Evolutionary conservation across 805 yeast genomes (phyloP).

Genomic region (Wickerhamiella galacta): DNA sequence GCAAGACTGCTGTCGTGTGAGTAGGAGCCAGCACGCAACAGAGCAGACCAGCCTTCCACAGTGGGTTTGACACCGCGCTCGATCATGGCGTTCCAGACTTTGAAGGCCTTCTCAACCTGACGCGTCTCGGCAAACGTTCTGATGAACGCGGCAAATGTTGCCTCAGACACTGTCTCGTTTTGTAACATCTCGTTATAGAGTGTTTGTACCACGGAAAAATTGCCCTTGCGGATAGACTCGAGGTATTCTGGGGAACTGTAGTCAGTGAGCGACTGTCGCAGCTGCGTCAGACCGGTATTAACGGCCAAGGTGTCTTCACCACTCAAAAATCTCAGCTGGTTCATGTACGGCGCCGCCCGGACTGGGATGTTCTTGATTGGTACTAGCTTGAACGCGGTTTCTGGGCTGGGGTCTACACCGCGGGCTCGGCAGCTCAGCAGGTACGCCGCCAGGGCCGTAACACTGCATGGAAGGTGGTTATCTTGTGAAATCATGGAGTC

Average conservation of each 20-base stretch:
- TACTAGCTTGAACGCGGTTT: constrained; percentile 16
- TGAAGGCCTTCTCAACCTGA: constrained; percentile 16
- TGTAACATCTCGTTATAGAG: constrained; percentile 8
- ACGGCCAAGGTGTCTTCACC: constrained; percentile 2
- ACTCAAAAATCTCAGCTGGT: background rate
- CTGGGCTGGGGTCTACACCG: constrained; percentile 12
- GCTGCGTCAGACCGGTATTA: constrained; percentile 10
- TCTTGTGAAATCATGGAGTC: constrained; percentile 9
- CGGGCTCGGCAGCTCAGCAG: constrained; percentile 12
- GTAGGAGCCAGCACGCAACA: constrained; percentile 31
- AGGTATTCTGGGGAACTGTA: constrained; percentile 12
- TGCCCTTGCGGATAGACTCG: constrained; percentile 6
- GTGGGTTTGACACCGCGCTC: constrained; percentile 27
- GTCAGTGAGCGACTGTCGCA: constrained; percentile 10
- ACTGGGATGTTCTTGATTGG: constrained; percentile 17
- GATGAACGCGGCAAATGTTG: constrained; percentile 18
- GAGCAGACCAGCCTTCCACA: constrained; percentile 40
- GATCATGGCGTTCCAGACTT: constrained; percentile 35
- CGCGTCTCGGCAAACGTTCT: constrained; percentile 18
- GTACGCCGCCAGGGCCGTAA: constrained; percentile 21
- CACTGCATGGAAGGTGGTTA: constrained; percentile 18
- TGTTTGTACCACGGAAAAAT: constrained; percentile 15
- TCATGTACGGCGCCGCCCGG: constrained; percentile 7
- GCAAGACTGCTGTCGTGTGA: constrained; percentile 18
- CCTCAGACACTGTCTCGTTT: constrained; percentile 18